Percentiles rank a stretch among this genome's conserved stretches.
Evolutionary conservation across 1,139 yeast genomes (phyloP).

Genomic region (Kodamaea alishanica): DNA sequence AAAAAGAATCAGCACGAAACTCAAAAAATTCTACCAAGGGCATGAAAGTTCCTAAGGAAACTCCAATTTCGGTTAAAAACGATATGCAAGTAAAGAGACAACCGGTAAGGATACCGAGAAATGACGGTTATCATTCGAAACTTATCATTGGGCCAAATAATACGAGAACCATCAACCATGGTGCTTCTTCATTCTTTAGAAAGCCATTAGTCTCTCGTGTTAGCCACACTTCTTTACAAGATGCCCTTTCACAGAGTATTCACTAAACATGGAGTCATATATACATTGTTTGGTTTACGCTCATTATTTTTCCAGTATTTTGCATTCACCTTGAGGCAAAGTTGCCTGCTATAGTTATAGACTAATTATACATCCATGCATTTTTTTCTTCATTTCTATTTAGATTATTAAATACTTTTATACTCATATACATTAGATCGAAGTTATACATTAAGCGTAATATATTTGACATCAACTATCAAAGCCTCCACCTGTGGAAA

Average conservation of each 20-base stretch:
- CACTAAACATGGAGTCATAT: slow-evolving; percentile 2
- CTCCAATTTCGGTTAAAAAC: slow-evolving; percentile 13
- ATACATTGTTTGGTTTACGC: slow-evolving; percentile 1
- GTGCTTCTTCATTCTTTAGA: slow-evolving; percentile 36
- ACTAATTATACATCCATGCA: too few relatives aligned
- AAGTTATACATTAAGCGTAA: too few relatives aligned
- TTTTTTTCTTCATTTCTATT: neutral
- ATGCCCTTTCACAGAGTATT: slow-evolving; percentile 25
- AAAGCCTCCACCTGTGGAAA: slow-evolving; percentile 21
- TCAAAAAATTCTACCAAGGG: slow-evolving; percentile 19
- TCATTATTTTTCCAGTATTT: neutral
- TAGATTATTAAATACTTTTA: neutral
- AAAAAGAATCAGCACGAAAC: neutral
- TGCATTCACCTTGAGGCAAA: neutral
- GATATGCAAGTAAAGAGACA: slow-evolving; percentile 24
- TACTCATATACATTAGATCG: slow-evolving; percentile 5
- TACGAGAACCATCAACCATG: slow-evolving; percentile 40
- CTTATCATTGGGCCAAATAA: slow-evolving; percentile 49
- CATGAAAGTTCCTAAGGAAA: slow-evolving; percentile 12
- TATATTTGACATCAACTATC: slow-evolving; percentile 10
- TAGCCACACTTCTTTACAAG: slow-evolving; percentile 32
- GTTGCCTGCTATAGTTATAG: too few relatives aligned
- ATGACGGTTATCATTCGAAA: slow-evolving; percentile 40
- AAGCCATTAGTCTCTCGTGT: slow-evolving; percentile 36
- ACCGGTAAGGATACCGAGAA: slow-evolving; percentile 22